Evolutionary conservation across 495 filamentous ascomycete species (phyloP), one percentile per base, ranked within the genome.

Genomic region (Corynascus novoguineensis): DNA sequence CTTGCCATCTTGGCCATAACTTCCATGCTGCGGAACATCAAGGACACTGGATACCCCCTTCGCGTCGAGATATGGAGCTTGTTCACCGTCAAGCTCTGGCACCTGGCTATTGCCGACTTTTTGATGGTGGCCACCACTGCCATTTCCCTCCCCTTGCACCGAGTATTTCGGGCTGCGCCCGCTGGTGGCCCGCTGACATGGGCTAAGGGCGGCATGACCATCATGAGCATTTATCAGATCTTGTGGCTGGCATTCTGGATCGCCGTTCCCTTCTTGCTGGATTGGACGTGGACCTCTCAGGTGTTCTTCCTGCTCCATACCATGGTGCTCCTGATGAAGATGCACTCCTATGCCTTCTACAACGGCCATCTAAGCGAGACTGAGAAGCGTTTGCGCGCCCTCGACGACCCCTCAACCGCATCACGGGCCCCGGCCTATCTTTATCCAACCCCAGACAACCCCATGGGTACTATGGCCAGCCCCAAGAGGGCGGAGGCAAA

Each of bases 321-420:
- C 35, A 80, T 98, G 66, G 85, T 87, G 14, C 75, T 98, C 7
- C 83, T 97, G 25, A 98, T 98, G 93, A 98, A 98, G 75, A 89
- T 98, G 79, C 93, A 98, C 66, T 96, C 92, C 0, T 98, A 97
- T 66, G 87, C 89, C 25, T 97, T 97, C 73, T 98, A 98, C 74
- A 96, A 93, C 65, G 93, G 93, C 2, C 93, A 98, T 72, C 81
- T 98, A 6, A 90, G 86, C 57, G 87, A 91, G 64, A 95, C 88
- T 0, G 81, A 90, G 70, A 84, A 86, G 61, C 83, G 89, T 15
- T 75, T 98, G 1, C 80, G 79, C 45, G 83, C 82, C 29, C 84
- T 98, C 10, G 93, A 98, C 70, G 76, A 87, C 25, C 87, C 89
- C 0, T 81, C 78, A 4, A 81, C 77, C n/a, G 83, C 82, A 15